A percentile compares a stretch with the other conserved stretches of the same genome.
These are phyloP conservation scores for Canariomyces notabilis DNA, from an alignment of 2,329 filamentous ascomycete genomes.

Conservation along the genomic window DNA sequence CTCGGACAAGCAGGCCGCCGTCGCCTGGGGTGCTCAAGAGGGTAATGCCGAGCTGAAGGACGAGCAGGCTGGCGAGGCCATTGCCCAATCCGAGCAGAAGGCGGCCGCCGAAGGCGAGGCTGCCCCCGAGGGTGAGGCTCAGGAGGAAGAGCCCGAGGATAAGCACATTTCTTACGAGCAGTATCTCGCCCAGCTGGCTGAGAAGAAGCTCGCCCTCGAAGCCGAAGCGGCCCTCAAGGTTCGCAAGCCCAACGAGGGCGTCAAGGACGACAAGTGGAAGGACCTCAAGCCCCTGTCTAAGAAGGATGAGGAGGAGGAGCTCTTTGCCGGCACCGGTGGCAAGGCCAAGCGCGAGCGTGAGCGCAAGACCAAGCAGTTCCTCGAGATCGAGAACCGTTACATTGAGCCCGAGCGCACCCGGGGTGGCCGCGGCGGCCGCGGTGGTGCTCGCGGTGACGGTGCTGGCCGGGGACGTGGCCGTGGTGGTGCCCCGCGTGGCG, in stretches of 20 bases:
- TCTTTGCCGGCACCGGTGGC: conserved; percentile 66
- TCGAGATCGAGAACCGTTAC: conserved; percentile 84
- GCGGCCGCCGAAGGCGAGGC: conserved; percentile 48
- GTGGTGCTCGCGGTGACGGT: conserved; percentile 45
- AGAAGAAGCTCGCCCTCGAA: conserved; percentile 48
- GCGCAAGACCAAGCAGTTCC: conserved; percentile 83
- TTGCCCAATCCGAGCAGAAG: conserved; percentile 80
- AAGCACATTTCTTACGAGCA: conserved; percentile 87
- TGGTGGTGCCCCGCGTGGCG: conserved; percentile 41
- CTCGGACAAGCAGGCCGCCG: conserved; percentile 79
- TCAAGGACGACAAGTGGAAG: conserved; percentile 84
- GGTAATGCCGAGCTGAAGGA: conserved; percentile 83
- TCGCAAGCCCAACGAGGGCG: conserved; percentile 90
- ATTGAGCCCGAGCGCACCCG: conserved; percentile 64
- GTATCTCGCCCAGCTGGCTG: conserved; percentile 68
- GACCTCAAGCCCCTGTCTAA: conserved; percentile 68
- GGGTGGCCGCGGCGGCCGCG: conserved; percentile 48
- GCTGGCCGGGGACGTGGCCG: conserved; percentile 46
- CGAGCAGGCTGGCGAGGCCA: conserved; percentile 84
- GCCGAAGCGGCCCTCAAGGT: conserved; percentile 58
- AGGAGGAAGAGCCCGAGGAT: conserved; percentile 28
- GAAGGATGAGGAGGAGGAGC: conserved; percentile 66
- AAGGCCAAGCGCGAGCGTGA: conserved; percentile 84
- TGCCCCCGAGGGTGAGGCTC: conserved; percentile 31
- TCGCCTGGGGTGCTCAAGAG: conserved; percentile 82